Conservation (phyloP, 257 asterid genomes). For the Solanum etuberosum region DNA sequence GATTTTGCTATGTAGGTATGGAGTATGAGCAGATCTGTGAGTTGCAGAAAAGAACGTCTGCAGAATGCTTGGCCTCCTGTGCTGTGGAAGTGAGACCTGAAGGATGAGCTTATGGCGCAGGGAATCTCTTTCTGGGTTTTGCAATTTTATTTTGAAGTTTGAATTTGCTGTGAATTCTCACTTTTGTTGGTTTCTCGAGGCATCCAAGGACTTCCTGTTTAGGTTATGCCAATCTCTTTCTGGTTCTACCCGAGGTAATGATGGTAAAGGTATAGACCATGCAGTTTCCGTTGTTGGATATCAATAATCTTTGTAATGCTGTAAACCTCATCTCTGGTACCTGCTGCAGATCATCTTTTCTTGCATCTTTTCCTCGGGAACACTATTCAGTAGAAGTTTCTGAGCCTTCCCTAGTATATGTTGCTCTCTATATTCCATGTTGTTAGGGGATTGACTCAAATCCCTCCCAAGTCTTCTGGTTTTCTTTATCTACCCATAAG, state of each 20-base stretch:
- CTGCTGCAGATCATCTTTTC: too few relatives aligned
- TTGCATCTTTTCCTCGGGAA: too few relatives aligned
- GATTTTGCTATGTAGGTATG: not conserved
- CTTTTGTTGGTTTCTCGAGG: not conserved
- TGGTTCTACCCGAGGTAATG: not conserved
- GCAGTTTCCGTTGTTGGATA: too few relatives aligned
- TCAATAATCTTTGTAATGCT: too few relatives aligned
- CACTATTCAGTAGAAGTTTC: too few relatives aligned
- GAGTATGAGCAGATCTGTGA: not conserved
- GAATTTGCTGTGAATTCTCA: not conserved
- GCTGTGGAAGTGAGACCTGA: not conserved
- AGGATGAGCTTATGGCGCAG: not conserved
- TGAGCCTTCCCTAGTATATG: too few relatives aligned
- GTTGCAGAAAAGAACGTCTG: not conserved
- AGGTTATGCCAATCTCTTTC: not conserved
- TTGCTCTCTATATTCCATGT: too few relatives aligned
- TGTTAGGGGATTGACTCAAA: too few relatives aligned
- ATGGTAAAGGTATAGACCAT: too few relatives aligned
- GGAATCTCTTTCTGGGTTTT: not conserved
- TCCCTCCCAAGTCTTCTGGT: too few relatives aligned
- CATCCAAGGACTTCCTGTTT: not conserved
- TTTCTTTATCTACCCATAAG: too few relatives aligned
- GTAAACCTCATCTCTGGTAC: too few relatives aligned
- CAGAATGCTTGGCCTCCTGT: not conserved
- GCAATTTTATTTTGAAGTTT: not conserved